Base-by-base conservation (phyloP, 2,329 filamentous ascomycete species). In the Colletotrichum sp. region DNA sequence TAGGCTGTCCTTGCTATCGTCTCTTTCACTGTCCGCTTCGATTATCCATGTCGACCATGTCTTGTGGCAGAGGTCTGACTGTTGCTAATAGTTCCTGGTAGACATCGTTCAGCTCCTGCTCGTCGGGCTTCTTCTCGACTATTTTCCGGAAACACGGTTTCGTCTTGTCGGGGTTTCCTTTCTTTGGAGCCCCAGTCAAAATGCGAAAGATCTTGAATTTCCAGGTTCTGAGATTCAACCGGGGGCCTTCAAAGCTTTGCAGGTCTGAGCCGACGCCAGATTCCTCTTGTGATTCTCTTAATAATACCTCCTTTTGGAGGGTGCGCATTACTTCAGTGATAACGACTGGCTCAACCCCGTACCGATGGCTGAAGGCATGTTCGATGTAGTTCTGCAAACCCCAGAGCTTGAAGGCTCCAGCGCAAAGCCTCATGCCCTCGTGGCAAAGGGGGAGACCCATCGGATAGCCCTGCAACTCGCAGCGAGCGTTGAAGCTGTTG, bases 401-500 rank as follows among this genome's bases (percentile, higher is more conserved):
- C 32, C 22, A 59, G 6, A 66, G 48, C 52, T 62, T 59, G 12
- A 65, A 57, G 4, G 80, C 75, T 34, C 80, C 73, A 32, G 82
- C 82, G 26, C 85, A 84, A 48, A 84, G 74, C 65, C 73, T 77
- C 66, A 86, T 74, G 2, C 80, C 84, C 34, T 83, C 71, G 18
- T 80, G 79, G 57, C 81, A 81, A 10, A 88, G 75, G 3, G 80
- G 62, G 0, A 76, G 59, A 15, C 83, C 80, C 8, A 86, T 60
- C 28, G 78, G 72, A 8, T 78, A 66, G 7, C 75, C 77, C 24
- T 79, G 72, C 9, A 75, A 75, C 5, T 81, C 78, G 12, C 87
- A 78, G 59, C 81, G 83, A 59, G 85, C 80, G 30, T 81, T 78
- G 16, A 89, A 70, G 75, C 88, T 87, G 69, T 88, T 86, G 28